phyloP scores from a whole-genome alignment of 768 basidiomycete genomes.

The Termitomyces sp. region DNA sequence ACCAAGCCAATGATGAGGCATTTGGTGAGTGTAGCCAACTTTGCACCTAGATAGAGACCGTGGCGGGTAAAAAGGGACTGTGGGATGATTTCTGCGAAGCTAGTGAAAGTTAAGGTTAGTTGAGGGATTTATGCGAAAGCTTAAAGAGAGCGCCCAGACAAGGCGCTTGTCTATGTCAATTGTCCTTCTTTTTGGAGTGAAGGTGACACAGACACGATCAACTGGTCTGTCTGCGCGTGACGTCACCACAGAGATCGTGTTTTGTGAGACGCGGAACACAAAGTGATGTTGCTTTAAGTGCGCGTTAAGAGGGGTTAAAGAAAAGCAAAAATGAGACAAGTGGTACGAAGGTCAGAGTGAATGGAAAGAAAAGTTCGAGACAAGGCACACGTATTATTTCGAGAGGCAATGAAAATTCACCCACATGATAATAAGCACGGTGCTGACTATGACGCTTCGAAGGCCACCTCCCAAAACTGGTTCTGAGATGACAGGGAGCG shows the following conservation, averaged over 20 bases:
- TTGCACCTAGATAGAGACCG: slow-evolving; percentile 85
- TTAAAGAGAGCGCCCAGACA: too few species aligned
- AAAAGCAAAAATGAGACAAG: too few species aligned
- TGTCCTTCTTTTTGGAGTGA: too few species aligned
- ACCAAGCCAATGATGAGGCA: slow-evolving; percentile 70
- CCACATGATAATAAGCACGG: slow-evolving; percentile 84
- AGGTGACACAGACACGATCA: too few species aligned
- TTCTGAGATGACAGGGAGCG: slow-evolving; percentile 81
- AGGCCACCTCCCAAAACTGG: slow-evolving; percentile 77
- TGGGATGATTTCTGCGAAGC: slow-evolving; percentile 90
- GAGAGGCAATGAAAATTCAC: slow-evolving; percentile 24
- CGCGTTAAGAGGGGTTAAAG: too few species aligned
- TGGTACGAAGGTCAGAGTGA: too few species aligned
- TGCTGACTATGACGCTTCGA: slow-evolving; percentile 76
- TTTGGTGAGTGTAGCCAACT: slow-evolving; percentile 68
- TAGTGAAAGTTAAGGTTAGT: slow-evolving; percentile 21
- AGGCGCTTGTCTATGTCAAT: too few species aligned
- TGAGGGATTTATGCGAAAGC: too few species aligned
- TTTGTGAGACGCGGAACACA: too few species aligned
- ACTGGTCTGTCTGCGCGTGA: too few species aligned
- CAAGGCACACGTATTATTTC: neutral
- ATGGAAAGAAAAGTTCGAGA: neutral
- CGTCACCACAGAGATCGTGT: too few species aligned
- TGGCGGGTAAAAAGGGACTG: slow-evolving; percentile 91
- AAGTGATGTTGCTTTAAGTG: too few species aligned